These are phyloP conservation scores for Wickerhamomyces bovis DNA, from an alignment of 805 yeast species.

Conservation along the genomic window DNA sequence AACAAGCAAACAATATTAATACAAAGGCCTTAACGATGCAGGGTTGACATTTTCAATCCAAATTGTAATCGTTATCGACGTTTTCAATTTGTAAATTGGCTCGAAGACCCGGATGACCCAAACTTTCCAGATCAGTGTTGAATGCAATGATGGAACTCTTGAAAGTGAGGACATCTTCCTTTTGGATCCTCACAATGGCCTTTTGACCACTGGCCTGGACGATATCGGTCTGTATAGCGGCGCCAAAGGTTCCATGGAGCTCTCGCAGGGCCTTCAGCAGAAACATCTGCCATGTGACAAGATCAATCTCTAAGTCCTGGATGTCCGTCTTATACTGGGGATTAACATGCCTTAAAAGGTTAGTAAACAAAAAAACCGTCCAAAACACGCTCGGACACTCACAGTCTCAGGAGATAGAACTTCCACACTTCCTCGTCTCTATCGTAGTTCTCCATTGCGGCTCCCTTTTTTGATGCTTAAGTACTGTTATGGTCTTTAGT, in stretches of 20 bases:
- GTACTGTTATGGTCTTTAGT: no score
- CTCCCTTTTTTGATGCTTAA: no score
- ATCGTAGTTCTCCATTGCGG: neutral
- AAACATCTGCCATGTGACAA: conserved; percentile 35
- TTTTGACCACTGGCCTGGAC: conserved; percentile 19
- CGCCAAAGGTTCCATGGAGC: conserved; percentile 37
- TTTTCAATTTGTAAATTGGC: conserved; percentile 7
- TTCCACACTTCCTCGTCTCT: conserved; percentile 6
- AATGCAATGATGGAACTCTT: conserved; percentile 28
- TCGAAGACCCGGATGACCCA: conserved; percentile 25
- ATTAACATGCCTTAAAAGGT: conserved; percentile 11
- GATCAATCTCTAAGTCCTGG: conserved; percentile 19
- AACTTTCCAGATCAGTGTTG: conserved; percentile 21
- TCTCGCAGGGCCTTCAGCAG: conserved; percentile 28
- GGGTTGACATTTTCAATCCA: conserved; percentile 1
- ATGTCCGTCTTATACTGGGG: neutral
- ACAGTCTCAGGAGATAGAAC: conserved; percentile 7
- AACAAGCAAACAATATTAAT: neutral
- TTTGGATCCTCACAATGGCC: conserved; percentile 25
- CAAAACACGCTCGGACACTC: no score
- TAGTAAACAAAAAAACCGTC: neutral
- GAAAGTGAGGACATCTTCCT: conserved; percentile 24
- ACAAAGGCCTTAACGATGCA: neutral
- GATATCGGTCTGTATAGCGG: conserved; percentile 30
- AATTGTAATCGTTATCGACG: conserved; percentile 1